Conservation (phyloP, 345 rosid species). For the Capsella bursapastoris region DNA sequence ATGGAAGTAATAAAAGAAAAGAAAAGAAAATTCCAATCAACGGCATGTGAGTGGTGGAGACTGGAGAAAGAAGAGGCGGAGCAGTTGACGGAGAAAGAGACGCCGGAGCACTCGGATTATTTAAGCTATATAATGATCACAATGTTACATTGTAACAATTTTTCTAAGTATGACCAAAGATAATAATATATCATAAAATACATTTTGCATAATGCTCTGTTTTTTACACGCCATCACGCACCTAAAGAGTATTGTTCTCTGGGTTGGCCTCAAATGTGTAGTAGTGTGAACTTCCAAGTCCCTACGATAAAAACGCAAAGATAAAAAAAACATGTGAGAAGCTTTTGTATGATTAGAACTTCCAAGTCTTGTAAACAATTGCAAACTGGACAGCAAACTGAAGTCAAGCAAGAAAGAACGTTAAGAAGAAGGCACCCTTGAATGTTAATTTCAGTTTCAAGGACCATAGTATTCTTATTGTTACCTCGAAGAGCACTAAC, state of each 20-base stretch:
- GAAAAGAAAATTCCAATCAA: neutral
- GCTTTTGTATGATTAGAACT: neutral
- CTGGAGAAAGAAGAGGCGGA: slow-evolving; percentile 22
- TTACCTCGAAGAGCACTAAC: slow-evolving; percentile 46
- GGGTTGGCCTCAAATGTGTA: neutral
- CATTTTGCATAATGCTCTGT: neutral
- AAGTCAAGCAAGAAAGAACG: slow-evolving; percentile 19
- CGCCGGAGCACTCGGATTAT: slow-evolving; percentile 28
- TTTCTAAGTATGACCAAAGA: neutral
- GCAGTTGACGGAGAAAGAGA: slow-evolving; percentile 25
- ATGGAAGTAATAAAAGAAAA: neutral
- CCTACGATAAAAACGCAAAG: slow-evolving; percentile 46
- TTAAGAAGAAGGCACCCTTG: slow-evolving; percentile 53
- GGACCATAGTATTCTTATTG: slow-evolving; percentile 40
- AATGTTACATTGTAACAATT: neutral
- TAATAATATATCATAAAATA: neutral
- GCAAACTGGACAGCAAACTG: slow-evolving; percentile 1
- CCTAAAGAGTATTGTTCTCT: neutral
- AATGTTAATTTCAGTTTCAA: slow-evolving; percentile 44
- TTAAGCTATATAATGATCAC: too few relatives aligned
- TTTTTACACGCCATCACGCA: neutral
- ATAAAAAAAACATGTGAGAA: slow-evolving; percentile 8
- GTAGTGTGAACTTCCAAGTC: neutral
- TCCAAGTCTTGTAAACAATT: neutral
- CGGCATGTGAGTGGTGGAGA: slow-evolving; percentile 30